Conservation (phyloP, 2,329 filamentous ascomycete species). For the Aspergillus persii region DNA sequence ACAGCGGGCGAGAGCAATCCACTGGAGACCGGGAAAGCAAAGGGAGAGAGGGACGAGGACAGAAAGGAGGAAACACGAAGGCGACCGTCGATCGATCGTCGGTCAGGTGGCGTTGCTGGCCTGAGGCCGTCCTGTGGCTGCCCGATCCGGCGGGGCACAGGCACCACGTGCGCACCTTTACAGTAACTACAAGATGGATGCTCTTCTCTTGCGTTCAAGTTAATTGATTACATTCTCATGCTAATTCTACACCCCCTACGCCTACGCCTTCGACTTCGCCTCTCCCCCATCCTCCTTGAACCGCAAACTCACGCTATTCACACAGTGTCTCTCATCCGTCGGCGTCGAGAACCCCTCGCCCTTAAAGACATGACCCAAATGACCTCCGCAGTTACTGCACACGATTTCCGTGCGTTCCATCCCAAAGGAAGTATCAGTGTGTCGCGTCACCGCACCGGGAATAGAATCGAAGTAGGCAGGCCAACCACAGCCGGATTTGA, state of each 20-base stretch:
- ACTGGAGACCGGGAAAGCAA: slow-evolving; percentile 10
- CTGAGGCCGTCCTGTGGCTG: slow-evolving; percentile 7
- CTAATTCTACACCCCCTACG: background rate
- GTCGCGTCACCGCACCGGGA: slow-evolving; percentile 81
- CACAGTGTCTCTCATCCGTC: slow-evolving; percentile 94
- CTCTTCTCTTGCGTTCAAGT: background rate
- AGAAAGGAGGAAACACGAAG: slow-evolving; percentile 10
- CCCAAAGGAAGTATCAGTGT: slow-evolving; percentile 72
- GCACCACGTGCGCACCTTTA: slow-evolving; percentile 24
- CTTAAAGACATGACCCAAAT: slow-evolving; percentile 88
- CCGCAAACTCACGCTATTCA: slow-evolving; percentile 87
- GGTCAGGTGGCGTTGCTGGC: slow-evolving; percentile 11
- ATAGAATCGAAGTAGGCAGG: slow-evolving; percentile 96
- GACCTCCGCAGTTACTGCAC: slow-evolving; percentile 90
- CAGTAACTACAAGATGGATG: background rate
- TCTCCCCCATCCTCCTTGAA: slow-evolving; percentile 66
- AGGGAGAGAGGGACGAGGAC: background rate
- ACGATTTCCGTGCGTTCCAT: slow-evolving; percentile 91
- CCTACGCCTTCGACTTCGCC: slow-evolving; percentile 30
- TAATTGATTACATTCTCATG: background rate
- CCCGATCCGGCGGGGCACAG: slow-evolving; percentile 21
- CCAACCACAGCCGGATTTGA: slow-evolving; percentile 95
- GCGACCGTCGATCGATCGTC: background rate
- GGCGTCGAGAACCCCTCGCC: slow-evolving; percentile 80
- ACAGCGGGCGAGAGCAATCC: slow-evolving; percentile 9